Base-by-base conservation (phyloP, 192 early-diverging fungal species). In the Lobosporangium transversale region DNA sequence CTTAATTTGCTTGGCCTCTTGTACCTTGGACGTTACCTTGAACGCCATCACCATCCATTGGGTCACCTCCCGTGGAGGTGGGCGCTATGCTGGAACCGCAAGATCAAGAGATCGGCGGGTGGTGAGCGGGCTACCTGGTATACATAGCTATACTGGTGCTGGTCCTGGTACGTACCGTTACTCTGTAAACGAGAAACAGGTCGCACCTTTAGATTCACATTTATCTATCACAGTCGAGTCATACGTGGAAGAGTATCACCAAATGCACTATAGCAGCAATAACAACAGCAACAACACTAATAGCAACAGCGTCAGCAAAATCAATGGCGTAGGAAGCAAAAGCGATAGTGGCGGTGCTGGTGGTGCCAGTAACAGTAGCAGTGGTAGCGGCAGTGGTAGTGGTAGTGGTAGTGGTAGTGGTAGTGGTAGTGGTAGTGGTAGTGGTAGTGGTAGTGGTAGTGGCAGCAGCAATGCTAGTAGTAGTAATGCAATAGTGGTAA, bases 1-100 rank as follows among this genome's bases (percentile, higher is more conserved):
- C 21, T 50, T 79, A n/a, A 37, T 79, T 10, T 82, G 81, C 47
- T 51, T 82, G 31, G 59, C 78, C 6, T 76, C 66, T 29, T 82
- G 81, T 51, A 67, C 68, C 23, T 55, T 80, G 9, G 81, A 82
- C 54, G 81, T 82, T 0, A 80, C 78, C 1, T 42, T 82, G n/a
- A 82, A 79, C 47, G 62, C 70, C 11, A 45, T 51, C 15, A 75
- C 78, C 12, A 62, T 82, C 32, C 78, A 80, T 49, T 82, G 81
- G 81, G 81, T 82, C 14, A 79, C 68, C 15, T 62, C 60, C 6
- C 44, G 60, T 23, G 60, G 60, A 42, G 55, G 53, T n/a, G 55
- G 68, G 37, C 52, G 60, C n/a, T 7, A 33, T 11, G 44, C 36
- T 11, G 66, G 56, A 9, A 44, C 47, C 1, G 37, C 33, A 7